Evolutionary conservation across 1,284 basidiomycete genomes (phyloP), one percentile per base, ranked within the genome.

Genomic region (Leccinum pseudoinsigne): DNA sequence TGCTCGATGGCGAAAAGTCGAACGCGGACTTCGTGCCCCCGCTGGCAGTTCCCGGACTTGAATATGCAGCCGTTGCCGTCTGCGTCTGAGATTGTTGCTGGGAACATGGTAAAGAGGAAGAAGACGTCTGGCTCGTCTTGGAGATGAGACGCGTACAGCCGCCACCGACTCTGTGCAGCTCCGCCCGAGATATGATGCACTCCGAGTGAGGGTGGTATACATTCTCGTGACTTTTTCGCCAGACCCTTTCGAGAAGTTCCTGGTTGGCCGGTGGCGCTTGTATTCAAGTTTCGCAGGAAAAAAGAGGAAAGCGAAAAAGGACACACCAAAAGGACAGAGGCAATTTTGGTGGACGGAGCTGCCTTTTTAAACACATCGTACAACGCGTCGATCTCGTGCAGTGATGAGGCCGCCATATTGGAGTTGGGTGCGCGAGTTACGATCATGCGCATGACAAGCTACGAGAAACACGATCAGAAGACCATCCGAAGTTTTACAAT

Each of bases 381-480:
- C 5, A 86, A 72, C 16, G 74, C 71, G 65, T 86, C 83, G 14
- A 90, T 75, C 68, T 89, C 86, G n/a, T 81, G 78, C 47, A 89
- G 64, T 7, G 88, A 83, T 2, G 84, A 78, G 5, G 76, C 71
- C 1, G 85, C 80, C 67, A 90, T 76, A 42, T 81, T 83, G 2
- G 85, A 87, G 12, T 72, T 79, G 0, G 88, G 86, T 2, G 86
- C 82, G 14, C 82, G 80, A 5, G 83, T 85, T 1, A 84, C 83
- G 5, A 90, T 74, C 60, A 90, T 78, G 63, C 86, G 87, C 84
- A 90, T 84, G 4, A 88, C 84, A 62, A 90, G 84, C 89, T 91
- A 67, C 28, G 28, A 16, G 10, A 31, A 57, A 36, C 8, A 21
- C 7, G 3, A 56, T 68, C 55, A 68, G 62, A n/a, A 26, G 18